Evolutionary conservation across 805 yeast species (phyloP).

Genomic region (Lipomyces sp.): DNA sequence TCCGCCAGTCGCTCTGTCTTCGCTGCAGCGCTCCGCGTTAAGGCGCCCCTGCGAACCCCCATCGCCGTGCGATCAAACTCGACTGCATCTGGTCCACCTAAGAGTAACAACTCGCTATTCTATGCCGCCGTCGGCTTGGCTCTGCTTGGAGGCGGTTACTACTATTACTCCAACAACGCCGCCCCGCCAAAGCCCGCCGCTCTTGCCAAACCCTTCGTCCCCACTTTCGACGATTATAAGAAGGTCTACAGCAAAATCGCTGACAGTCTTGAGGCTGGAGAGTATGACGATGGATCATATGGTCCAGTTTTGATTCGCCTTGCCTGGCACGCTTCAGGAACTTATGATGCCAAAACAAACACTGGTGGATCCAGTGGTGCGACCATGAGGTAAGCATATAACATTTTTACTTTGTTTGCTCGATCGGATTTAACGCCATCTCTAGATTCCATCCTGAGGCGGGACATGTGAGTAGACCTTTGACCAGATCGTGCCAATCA

Average conservation of each 20-base stretch:
- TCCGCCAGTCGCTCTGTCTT: constrained; percentile 13
- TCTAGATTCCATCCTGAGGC: constrained; percentile 17
- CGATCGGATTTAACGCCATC: neutral
- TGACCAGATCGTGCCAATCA: neutral
- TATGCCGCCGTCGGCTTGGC: constrained; percentile 22
- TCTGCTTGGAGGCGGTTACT: constrained; percentile 42
- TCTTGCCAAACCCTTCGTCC: constrained; percentile 40
- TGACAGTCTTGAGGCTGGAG: constrained; percentile 49
- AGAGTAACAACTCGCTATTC: constrained; percentile 22
- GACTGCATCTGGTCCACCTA: constrained; percentile 7
- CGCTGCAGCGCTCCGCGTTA: constrained; percentile 11
- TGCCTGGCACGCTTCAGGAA: constrained; percentile 87
- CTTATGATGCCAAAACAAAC: constrained; percentile 63
- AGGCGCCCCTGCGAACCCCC: constrained; percentile 7
- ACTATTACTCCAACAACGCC: constrained; percentile 44
- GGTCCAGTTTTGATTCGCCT: constrained; percentile 79
- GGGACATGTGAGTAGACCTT: constrained; percentile 1
- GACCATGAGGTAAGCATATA: constrained; percentile 49
- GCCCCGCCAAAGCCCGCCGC: constrained; percentile 43
- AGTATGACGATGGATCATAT: constrained; percentile 67
- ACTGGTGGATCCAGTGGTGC: constrained; percentile 61
- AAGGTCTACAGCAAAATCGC: constrained; percentile 54
- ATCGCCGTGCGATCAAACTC: constrained; percentile 19
- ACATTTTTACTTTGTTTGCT: neutral
- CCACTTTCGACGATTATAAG: constrained; percentile 64